A percentile compares a stretch with the other conserved stretches of the same genome.
Evolutionary conservation across 2,329 filamentous ascomycete genomes (phyloP).

Genomic region (Pseudogymnoascus sp.): DNA sequence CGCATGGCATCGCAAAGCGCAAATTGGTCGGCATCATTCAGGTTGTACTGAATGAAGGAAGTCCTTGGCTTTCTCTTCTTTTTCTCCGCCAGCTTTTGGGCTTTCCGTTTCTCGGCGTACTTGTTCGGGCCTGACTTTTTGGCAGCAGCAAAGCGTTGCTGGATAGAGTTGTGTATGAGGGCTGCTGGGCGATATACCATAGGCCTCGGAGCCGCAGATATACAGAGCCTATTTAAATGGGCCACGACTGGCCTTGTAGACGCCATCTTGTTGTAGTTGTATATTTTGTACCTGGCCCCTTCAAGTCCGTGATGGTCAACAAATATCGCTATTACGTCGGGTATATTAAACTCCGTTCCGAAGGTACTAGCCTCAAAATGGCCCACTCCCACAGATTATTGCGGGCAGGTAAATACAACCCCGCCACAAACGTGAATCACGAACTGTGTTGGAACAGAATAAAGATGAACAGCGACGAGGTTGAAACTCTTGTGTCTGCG

Average conservation of each 20-base stretch:
- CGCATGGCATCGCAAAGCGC: slow-evolving; percentile 88
- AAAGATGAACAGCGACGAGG: slow-evolving; percentile 50
- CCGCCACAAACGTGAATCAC: slow-evolving; percentile 3
- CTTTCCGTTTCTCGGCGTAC: slow-evolving; percentile 18
- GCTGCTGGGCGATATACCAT: slow-evolving; percentile 11
- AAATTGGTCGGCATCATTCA: slow-evolving; percentile 50
- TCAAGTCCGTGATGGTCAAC: not conserved
- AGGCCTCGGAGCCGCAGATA: slow-evolving; percentile 13
- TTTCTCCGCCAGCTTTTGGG: slow-evolving; percentile 15
- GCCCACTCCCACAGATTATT: slow-evolving; percentile 4
- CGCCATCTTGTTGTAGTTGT: slow-evolving; percentile 20
- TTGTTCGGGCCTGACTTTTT: slow-evolving; percentile 14
- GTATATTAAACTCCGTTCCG: not conserved
- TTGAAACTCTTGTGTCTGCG: slow-evolving; percentile 41
- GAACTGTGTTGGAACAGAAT: not conserved
- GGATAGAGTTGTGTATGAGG: slow-evolving; percentile 17
- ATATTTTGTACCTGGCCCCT: not conserved
- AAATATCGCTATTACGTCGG: slow-evolving; percentile 2
- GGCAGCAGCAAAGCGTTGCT: slow-evolving; percentile 13
- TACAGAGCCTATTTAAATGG: slow-evolving; percentile 26
- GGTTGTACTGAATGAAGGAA: slow-evolving; percentile 28
- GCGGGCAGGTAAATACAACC: slow-evolving; percentile 6
- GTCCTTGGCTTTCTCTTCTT: slow-evolving; percentile 28
- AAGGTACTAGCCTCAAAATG: not conserved
- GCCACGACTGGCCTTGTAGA: slow-evolving; percentile 23